Conservation (phyloP, 2,329 filamentous ascomycete genomes). For the Talaromyces sp. region DNA sequence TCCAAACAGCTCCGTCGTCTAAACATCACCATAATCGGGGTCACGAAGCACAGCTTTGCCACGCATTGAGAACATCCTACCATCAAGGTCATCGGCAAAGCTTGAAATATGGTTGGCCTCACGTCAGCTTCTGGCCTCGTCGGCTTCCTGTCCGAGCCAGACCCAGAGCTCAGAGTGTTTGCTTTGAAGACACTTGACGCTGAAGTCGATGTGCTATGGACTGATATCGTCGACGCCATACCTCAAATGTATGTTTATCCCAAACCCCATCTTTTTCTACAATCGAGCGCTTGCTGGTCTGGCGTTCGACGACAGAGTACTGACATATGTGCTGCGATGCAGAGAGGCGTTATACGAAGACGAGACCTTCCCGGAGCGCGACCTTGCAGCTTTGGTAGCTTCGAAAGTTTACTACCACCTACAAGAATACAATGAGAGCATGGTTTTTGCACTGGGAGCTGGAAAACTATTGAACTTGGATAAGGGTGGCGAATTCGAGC, state of each 20-base stretch:
- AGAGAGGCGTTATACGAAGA: conserved; percentile 98
- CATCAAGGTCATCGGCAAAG: conserved; percentile 12
- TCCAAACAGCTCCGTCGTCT: conserved; percentile 2
- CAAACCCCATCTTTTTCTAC: not conserved
- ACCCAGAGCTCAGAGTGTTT: conserved; percentile 89
- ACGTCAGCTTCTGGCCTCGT: conserved; percentile 91
- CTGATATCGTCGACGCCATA: conserved; percentile 86
- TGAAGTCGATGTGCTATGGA: conserved; percentile 96
- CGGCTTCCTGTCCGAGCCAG: conserved; percentile 91
- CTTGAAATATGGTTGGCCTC: conserved; percentile 71
- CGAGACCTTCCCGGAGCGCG: conserved; percentile 85
- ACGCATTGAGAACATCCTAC: not conserved
- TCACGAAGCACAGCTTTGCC: not conserved
- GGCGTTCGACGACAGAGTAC: not conserved
- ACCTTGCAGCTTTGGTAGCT: conserved; percentile 87
- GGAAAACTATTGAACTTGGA: conserved; percentile 94
- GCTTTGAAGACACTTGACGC: conserved; percentile 92
- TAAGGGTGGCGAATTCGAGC: conserved; percentile 87
- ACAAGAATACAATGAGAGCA: conserved; percentile 98
- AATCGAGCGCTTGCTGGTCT: not conserved
- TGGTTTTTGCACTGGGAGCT: conserved; percentile 93
- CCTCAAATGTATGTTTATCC: conserved; percentile 75
- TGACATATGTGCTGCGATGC: conserved; percentile 15
- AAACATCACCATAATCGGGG: not conserved
- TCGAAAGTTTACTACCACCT: conserved; percentile 99